Percentiles rank a stretch among this genome's conserved stretches.
These are phyloP conservation scores for Podila horticola DNA, from an alignment of 192 early-diverging fungal species.

Conservation along the genomic window DNA sequence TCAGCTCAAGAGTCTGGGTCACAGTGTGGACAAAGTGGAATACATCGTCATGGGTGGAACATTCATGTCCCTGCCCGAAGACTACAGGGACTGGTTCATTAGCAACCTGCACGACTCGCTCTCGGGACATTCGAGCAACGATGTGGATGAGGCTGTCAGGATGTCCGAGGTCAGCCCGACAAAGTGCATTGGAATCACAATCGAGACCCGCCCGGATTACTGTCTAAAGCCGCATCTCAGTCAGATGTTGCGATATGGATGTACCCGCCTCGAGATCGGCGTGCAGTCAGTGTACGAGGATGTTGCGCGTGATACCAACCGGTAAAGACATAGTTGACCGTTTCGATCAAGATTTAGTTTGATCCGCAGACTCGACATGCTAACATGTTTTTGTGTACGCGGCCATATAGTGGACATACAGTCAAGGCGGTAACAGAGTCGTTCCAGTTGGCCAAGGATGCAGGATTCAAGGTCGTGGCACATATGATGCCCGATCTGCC, in stretches of 20 bases:
- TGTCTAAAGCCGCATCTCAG: conserved; percentile 97
- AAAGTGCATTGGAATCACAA: conserved; percentile 99
- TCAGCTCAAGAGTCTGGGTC: conserved; percentile 92
- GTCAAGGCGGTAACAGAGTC: conserved; percentile 98
- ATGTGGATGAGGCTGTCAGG: conserved; percentile 98
- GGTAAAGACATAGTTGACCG: conserved; percentile 33
- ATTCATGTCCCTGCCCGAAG: conserved; percentile 96
- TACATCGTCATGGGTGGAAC: conserved; percentile 99
- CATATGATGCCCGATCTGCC: conserved; percentile 99
- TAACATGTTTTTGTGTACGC: too few species aligned
- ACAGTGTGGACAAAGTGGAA: conserved; percentile 98
- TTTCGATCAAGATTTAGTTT: too few species aligned
- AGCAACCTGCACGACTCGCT: conserved; percentile 95
- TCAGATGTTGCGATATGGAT: conserved; percentile 99
- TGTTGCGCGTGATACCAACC: conserved; percentile 98
- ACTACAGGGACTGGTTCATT: conserved; percentile 99
- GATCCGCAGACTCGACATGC: too few species aligned
- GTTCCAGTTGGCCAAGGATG: conserved; percentile 98
- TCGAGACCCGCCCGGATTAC: conserved; percentile 98
- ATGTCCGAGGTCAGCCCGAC: conserved; percentile 96
- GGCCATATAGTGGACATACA: conserved; percentile 82
- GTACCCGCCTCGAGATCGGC: conserved; percentile 97
- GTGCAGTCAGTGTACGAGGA: conserved; percentile 99
- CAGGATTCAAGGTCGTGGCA: conserved; percentile 98
- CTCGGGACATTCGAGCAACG: conserved; percentile 88